Conservation (phyloP, 78 protist species). For the Protostelium mycophagum region DNA sequence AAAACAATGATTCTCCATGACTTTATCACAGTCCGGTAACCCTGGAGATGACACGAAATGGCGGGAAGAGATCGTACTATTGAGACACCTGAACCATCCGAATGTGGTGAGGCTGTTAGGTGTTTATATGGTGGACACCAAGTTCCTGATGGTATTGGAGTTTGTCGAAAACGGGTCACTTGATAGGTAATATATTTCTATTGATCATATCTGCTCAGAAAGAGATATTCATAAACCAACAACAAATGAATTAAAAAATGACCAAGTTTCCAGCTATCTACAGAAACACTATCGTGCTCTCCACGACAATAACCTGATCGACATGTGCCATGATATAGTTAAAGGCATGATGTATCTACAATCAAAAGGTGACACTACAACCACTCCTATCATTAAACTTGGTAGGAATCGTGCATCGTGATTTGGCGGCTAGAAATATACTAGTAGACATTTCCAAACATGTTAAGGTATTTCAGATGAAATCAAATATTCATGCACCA, state of each 20-base stretch:
- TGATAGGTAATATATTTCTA: not conserved
- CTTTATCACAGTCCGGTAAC: too few relatives aligned
- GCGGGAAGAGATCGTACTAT: not conserved
- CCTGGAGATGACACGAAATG: not conserved
- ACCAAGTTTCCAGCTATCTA: not conserved
- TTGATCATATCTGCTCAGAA: not conserved
- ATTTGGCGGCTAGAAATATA: not conserved
- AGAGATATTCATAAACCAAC: too few relatives aligned
- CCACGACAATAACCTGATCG: not conserved
- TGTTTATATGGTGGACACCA: not conserved
- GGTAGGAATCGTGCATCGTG: not conserved
- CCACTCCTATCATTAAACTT: not conserved
- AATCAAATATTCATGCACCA: too few relatives aligned
- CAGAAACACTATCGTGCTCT: not conserved
- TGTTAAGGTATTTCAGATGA: not conserved
- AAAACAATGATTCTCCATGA: too few relatives aligned
- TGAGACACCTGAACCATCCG: not conserved
- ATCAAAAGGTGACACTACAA: not conserved
- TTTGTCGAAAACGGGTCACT: not conserved
- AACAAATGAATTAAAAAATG: too few relatives aligned
- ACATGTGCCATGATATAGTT: not conserved
- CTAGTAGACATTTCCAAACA: not conserved
- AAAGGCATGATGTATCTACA: not conserved
- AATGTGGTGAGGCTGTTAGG: not conserved
- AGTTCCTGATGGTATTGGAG: not conserved